These are phyloP conservation scores for Capsella bursapastoris DNA, from an alignment of 345 rosid genomes.

Conservation along the genomic window DNA sequence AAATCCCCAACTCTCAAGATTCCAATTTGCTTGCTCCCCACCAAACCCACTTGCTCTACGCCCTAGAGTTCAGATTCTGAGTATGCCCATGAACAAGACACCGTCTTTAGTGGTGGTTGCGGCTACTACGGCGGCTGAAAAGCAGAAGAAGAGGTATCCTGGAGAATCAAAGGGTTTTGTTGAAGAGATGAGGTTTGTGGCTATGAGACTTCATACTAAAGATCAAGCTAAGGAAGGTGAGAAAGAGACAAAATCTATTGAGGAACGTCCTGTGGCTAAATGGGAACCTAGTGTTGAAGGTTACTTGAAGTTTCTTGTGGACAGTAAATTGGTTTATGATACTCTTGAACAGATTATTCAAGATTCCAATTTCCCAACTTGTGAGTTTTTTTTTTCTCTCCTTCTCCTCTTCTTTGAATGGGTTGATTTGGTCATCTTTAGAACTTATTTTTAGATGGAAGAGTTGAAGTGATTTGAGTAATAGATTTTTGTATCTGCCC, in stretches of 20 bases:
- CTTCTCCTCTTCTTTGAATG: background rate
- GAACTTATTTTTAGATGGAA: background rate
- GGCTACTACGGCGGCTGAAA: constrained; percentile 71
- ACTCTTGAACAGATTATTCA: constrained; percentile 79
- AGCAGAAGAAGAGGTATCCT: constrained; percentile 71
- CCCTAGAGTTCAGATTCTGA: constrained; percentile 35
- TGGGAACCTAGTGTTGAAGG: constrained; percentile 91
- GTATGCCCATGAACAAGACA: constrained; percentile 51
- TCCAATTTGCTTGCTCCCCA: constrained; percentile 18
- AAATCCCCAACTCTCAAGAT: constrained; percentile 47
- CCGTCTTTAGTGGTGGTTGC: constrained; percentile 42
- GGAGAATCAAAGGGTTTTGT: constrained; percentile 95
- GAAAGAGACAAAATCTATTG: constrained; percentile 71
- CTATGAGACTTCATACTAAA: constrained; percentile 86
- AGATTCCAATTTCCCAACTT: constrained; percentile 63
- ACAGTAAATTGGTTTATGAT: constrained; percentile 89
- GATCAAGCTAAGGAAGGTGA: constrained; percentile 94
- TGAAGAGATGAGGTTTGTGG: constrained; percentile 99
- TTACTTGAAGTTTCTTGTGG: constrained; percentile 85
- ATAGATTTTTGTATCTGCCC: background rate
- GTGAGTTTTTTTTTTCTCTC: constrained; percentile 55
- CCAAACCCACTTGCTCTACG: constrained; percentile 46
- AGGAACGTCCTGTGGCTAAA: constrained; percentile 63
- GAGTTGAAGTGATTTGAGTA: too few species aligned
- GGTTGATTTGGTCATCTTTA: constrained; percentile 2